Evolutionary conservation across 2,329 filamentous ascomycete species (phyloP), one percentile per base, ranked within the genome.

Genomic region (Lasiodiplodia sp.): DNA sequence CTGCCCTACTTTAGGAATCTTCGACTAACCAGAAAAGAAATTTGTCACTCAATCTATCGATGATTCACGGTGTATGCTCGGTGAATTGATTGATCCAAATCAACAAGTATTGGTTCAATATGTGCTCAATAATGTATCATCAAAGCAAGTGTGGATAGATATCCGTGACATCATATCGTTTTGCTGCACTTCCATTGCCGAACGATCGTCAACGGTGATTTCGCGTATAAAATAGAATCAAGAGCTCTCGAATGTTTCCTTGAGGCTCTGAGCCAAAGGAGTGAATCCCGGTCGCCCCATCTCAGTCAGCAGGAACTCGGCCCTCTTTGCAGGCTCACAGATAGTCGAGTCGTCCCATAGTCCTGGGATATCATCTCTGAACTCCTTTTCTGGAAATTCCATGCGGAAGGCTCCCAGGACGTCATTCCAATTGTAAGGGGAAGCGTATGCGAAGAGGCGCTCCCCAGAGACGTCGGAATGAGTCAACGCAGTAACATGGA

Each of bases 401-500:
- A 37, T 44, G 12, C 65, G 52, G 16, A 71, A 66, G 1, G 66
- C 66, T 11, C 51, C 58, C 3, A 72, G 68, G 7, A 72, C 62
- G 40, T 63, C 60, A 47, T 71, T 68, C 58, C 67, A 68, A 18
- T 68, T 71, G 58, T 60, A 70, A 2, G 68, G 56, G 8, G 53
- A 51, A 4, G 70, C 71, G 23, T 56, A 71, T 21, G 68, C 71
- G 58, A 73, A 71, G 55, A 73, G 63, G 10, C 72, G 70, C 49
- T 73, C 70, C 12, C 69, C 53, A 14, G 31, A 40, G 31, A 66
- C 67, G 12, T 28, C 66, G 38, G 70, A 69, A 25, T 71, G 66
- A 28, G 70, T 70, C 18, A 71, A 66, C 18, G 68, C 70, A 38
- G 71, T 70, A 37, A 73, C 69, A 58, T 74, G 73, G 14, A 74